Conservation (phyloP, 1,139 yeast genomes). For the Magnusiomyces ingens region DNA sequence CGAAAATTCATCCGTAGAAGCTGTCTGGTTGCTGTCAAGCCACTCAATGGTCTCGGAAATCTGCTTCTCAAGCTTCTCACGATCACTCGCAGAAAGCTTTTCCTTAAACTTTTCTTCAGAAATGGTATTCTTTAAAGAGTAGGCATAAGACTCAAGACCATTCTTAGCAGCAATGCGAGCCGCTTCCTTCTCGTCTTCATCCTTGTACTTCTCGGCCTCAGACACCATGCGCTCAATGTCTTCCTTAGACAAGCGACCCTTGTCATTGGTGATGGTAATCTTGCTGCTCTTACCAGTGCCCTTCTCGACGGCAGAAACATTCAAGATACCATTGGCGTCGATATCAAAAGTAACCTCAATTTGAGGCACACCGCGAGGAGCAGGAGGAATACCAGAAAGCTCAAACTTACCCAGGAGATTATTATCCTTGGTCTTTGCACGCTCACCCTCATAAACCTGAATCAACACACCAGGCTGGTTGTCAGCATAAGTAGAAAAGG, state of each 20-base stretch:
- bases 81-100: constrained; percentile 76
- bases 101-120: constrained; percentile 75
- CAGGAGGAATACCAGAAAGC: constrained; percentile 88
- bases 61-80: constrained; percentile 71
- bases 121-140: constrained; percentile 79
- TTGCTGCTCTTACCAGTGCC: constrained; percentile 77
- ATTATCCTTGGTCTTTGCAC: constrained; percentile 89
- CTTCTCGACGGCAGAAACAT: constrained; percentile 91
- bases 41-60: constrained; percentile 80
- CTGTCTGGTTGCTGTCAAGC: constrained; percentile 85
- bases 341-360: constrained; percentile 88
- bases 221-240: constrained; percentile 92
- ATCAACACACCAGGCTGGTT: constrained; percentile 93
- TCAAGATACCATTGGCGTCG: constrained; percentile 88
- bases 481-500: constrained; percentile 86
- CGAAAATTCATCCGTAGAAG: constrained; percentile 77
- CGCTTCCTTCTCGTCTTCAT: constrained; percentile 78
- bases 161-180: constrained; percentile 73
- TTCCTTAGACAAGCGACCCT: constrained; percentile 92
- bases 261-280: constrained; percentile 85
- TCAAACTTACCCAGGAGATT: constrained; percentile 90
- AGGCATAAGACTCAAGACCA: constrained; percentile 87
- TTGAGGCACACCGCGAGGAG: constrained; percentile 95
- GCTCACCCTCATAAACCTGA: constrained; percentile 92
- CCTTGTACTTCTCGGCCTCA: constrained; percentile 82